Base-by-base conservation (phyloP, 2,329 filamentous ascomycete species). In the Teratosphaeria zuluensis region DNA sequence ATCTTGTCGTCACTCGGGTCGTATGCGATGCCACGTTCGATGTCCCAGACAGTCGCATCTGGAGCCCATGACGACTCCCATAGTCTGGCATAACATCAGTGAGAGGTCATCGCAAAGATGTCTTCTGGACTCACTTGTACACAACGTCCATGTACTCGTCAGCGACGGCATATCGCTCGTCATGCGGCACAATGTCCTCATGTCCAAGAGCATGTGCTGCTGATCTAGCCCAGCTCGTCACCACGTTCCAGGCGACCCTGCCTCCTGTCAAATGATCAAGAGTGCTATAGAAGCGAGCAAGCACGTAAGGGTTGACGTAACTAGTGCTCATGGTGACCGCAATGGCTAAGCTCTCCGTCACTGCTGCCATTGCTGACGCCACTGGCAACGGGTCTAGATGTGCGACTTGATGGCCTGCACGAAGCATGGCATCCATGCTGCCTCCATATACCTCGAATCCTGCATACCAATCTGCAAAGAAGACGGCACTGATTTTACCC, bases 391-490 rank as follows among this genome's bases (percentile, higher is more conserved):
- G 30, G 12, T 55, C 53, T 60, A 35, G 53, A 31, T 54, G 53
- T 28, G 51, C 51, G 51, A 52, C 51, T 86, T 87, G n/a, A 87
- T 83, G 0, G 86, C 84, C 86, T 0, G 83, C 82, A 0, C 78
- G 69, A 55, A 87, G 80, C 0, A 84, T 82, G 0, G 85, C 81
- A 2, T 80, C 78, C 2, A 88, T 75, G 60, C 82, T 82, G 0
- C 83, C 80, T 60, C 83, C 83, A 72, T 87, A 89, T 3, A 88
- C 84, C 73, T 89, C 85, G 66, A 88, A 88, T 4, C 83, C 83
- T 38, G 67, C 54, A 52, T 52, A 52, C 53, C 84, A 52, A 66
- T 87, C 84, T 0, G 84, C 84, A 56, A 87, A 84, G 70, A 87
- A 87, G 35, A 87, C 84, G 9, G 82, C 83, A 57, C 86, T 83